phyloP scores from a whole-genome alignment of 805 yeast genomes.

The Metschnikowia cubensis region DNA sequence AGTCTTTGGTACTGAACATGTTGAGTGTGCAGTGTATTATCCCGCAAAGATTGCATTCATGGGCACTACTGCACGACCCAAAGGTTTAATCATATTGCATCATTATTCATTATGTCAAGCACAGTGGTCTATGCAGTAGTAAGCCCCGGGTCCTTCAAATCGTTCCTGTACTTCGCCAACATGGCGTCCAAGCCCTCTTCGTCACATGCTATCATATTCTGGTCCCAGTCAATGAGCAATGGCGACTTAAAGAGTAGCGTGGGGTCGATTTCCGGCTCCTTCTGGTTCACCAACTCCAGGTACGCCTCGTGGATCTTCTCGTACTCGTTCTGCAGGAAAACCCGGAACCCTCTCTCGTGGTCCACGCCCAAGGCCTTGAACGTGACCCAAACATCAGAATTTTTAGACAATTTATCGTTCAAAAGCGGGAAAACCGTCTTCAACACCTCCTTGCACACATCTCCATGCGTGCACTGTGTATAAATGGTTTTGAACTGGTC shows the following conservation, averaged over 20 bases:
- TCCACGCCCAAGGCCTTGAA: constrained; percentile 19
- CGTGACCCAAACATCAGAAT: constrained; percentile 21
- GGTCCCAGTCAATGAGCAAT: constrained; percentile 46
- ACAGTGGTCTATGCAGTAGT: constrained; percentile 9
- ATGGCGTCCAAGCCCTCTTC: constrained; percentile 28
- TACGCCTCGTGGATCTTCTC: constrained; percentile 37
- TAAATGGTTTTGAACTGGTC: constrained; percentile 34
- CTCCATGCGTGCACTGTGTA: constrained; percentile 25
- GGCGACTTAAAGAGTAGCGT: constrained; percentile 37
- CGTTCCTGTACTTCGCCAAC: constrained; percentile 26
- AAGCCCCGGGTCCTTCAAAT: constrained; percentile 7
- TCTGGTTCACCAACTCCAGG: constrained; percentile 20
- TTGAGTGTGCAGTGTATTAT: too few species aligned
- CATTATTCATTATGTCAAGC: background rate
- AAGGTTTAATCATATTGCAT: too few species aligned
- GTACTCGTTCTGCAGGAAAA: constrained; percentile 38
- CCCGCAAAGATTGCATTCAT: too few species aligned
- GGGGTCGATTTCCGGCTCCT: constrained; percentile 28
- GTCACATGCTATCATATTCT: constrained; percentile 37
- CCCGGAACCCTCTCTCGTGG: constrained; percentile 24
- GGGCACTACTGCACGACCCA: too few species aligned
- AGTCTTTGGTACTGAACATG: too few species aligned
- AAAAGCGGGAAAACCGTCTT: constrained; percentile 37
- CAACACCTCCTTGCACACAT: constrained; percentile 23
- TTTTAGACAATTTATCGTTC: constrained; percentile 20